phyloP scores from a whole-genome alignment of 495 filamentous ascomycete genomes.

The Penicillium parvum region DNA sequence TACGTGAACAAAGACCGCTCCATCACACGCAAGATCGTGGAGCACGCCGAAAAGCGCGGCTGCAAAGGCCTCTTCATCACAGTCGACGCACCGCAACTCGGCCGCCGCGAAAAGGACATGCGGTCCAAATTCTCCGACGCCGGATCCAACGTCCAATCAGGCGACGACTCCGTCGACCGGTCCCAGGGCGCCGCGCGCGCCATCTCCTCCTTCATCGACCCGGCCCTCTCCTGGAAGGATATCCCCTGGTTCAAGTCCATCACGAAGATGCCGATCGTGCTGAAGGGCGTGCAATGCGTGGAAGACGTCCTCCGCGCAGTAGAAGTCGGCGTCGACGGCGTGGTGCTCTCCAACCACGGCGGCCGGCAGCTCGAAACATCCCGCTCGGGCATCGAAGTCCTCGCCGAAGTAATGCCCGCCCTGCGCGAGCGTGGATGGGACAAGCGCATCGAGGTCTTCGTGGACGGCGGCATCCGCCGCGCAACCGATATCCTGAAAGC shows the following conservation, averaged over 20 bases:
- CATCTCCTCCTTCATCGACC: constrained; percentile 96
- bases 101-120: constrained; percentile 93
- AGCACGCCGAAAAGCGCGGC: constrained; percentile 86
- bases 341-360: constrained; percentile 95
- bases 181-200: constrained; percentile 87
- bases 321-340: constrained; percentile 80
- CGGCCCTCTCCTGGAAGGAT: constrained; percentile 83
- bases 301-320: constrained; percentile 88
- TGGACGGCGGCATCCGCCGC: constrained; percentile 87
- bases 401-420: constrained; percentile 95
- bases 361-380: constrained; percentile 95
- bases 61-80: constrained; percentile 98
- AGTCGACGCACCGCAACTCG: constrained; percentile 93
- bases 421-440: constrained; percentile 78
- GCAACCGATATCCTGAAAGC: constrained; percentile 97
- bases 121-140: constrained; percentile 84
- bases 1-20: constrained; percentile 97
- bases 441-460: constrained; percentile 79
- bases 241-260: constrained; percentile 91
- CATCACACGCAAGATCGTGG: constrained; percentile 84
- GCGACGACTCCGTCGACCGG: constrained; percentile 65
- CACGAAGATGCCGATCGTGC: constrained; percentile 93
- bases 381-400: constrained; percentile 83
- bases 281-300: constrained; percentile 94
- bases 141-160: constrained; percentile 76